Conservation (phyloP, 208 protist species). For the Trypanosoma rangeli region DNA sequence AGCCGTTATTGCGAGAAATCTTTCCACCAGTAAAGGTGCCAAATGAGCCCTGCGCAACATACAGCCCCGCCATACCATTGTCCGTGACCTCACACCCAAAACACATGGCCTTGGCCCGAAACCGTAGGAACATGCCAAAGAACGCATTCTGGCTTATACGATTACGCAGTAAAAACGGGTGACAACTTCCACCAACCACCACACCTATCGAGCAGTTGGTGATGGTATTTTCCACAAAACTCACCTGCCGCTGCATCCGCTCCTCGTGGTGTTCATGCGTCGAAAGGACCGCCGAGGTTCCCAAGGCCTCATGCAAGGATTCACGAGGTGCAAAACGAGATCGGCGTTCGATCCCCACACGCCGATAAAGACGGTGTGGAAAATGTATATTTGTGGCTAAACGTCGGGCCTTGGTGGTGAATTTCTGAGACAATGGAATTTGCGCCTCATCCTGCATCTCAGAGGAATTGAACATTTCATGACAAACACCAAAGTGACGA, state of each 20-base stretch:
- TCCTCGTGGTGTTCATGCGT: conserved; percentile 46
- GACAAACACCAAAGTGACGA: conserved; percentile 79
- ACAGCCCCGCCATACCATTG: conserved; percentile 78
- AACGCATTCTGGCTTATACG: conserved; percentile 74
- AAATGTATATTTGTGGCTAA: too few relatives aligned
- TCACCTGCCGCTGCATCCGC: conserved; percentile 62
- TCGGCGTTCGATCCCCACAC: neutral
- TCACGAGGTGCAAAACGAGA: conserved; percentile 9
- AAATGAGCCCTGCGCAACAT: conserved; percentile 63
- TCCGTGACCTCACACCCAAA: conserved; percentile 54
- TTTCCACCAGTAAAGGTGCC: conserved; percentile 49
- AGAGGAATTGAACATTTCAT: conserved; percentile 48
- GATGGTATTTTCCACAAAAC: conserved; percentile 75
- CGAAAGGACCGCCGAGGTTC: conserved; percentile 48
- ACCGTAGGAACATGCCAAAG: conserved; percentile 81
- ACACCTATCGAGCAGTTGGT: conserved; percentile 73
- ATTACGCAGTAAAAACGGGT: conserved; percentile 75
- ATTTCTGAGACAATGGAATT: neutral
- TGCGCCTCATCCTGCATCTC: neutral
- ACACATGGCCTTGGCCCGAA: conserved; percentile 56
- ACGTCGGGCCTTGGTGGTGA: too few relatives aligned
- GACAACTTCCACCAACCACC: conserved; percentile 61
- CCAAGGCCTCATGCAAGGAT: conserved; percentile 35
- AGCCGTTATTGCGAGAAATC: conserved; percentile 71
- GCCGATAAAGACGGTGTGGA: neutral